phyloP scores from a whole-genome alignment of 73 alveolate genomes.

The Paramecium octaurelia region DNA sequence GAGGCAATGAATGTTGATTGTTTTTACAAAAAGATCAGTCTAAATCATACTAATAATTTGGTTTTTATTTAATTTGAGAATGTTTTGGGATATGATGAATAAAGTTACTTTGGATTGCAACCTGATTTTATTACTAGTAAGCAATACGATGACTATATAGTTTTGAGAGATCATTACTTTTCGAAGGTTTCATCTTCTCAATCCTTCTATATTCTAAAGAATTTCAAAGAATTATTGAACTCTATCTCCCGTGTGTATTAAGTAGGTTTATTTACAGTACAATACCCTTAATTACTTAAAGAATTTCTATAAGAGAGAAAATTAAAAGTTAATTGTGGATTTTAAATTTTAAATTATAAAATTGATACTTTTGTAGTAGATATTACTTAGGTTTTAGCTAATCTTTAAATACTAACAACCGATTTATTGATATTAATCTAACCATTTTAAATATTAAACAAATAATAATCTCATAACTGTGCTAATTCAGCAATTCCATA shows the following conservation, averaged over 20 bases:
- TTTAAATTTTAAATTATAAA: not conserved
- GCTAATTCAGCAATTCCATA: not conserved
- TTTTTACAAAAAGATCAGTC: not conserved
- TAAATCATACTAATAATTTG: not conserved
- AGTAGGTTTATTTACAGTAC: not conserved
- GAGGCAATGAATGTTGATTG: not conserved
- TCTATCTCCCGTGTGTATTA: not conserved
- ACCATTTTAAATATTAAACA: not conserved
- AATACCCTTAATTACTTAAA: not conserved
- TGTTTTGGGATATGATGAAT: not conserved
- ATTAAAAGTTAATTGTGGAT: not conserved
- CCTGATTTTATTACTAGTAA: not conserved
- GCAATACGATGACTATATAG: not conserved
- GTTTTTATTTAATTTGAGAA: not conserved
- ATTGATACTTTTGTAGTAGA: not conserved
- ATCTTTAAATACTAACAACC: not conserved
- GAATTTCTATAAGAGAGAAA: not conserved
- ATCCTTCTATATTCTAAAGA: not conserved
- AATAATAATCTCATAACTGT: not conserved
- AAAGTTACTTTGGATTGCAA: not conserved
- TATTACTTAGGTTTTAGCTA: not conserved
- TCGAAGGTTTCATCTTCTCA: not conserved
- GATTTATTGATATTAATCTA: not conserved
- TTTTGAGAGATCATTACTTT: slow-evolving; percentile 3
- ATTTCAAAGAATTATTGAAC: not conserved